phyloP scores from a whole-genome alignment of 1,139 yeast species.

The Scheffersomyces cryptocercus region DNA sequence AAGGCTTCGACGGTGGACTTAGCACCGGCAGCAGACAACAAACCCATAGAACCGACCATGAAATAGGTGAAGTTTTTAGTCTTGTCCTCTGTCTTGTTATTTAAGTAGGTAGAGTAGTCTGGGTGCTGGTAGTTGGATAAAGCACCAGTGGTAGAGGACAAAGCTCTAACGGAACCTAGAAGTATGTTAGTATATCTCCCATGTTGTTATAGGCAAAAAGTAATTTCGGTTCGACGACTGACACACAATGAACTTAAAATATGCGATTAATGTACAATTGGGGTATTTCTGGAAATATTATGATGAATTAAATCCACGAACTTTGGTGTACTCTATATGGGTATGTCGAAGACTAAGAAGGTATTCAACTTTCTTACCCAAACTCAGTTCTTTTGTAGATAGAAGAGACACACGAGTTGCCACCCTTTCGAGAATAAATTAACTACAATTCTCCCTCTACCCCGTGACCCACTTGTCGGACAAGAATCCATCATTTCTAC shows the following conservation, averaged over 20 bases:
- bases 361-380: too few relatives aligned
- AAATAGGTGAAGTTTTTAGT: constrained; percentile 89
- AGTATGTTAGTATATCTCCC: constrained; percentile 11
- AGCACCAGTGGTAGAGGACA: constrained; percentile 49
- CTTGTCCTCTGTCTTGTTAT: constrained; percentile 70
- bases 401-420: too few relatives aligned
- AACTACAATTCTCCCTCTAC: too few relatives aligned
- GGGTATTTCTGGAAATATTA: too few relatives aligned
- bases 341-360: neutral
- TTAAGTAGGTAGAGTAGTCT: constrained; percentile 81
- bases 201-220: too few relatives aligned
- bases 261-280: too few relatives aligned
- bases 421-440: too few relatives aligned
- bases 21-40: constrained; percentile 94
- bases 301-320: neutral
- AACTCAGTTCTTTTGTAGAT: too few relatives aligned
- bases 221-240: too few relatives aligned
- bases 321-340: neutral
- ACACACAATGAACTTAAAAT: too few relatives aligned
- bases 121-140: constrained; percentile 90
- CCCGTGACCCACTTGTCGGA: too few relatives aligned
- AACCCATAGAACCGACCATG: constrained; percentile 97
- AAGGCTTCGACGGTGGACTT: constrained; percentile 97
- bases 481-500: neutral
- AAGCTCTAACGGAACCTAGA: constrained; percentile 24